Evolutionary conservation across 1,284 basidiomycete species (phyloP), one percentile per base, ranked within the genome.

Genomic region (Singerocomus rubriflavus): DNA sequence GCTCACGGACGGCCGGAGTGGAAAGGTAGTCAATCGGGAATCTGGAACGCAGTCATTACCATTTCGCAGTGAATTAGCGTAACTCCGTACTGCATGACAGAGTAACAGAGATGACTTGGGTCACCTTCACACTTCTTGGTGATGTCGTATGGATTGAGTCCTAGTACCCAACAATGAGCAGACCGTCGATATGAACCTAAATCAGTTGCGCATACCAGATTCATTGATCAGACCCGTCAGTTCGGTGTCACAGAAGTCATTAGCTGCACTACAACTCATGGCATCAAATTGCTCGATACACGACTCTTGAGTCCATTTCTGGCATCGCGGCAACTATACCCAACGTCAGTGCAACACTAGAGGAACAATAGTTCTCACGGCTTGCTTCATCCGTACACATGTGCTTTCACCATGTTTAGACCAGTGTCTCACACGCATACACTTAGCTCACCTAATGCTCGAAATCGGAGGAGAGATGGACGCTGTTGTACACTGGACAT

Each of bases 91-190:
- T 63, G 67, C 6, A 70, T 73, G 3, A 73, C 61, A 0, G 77
- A 74, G 62, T 80, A 81, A 54, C 79, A 82, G 2, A 74, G 58
- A 4, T 66, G 71, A 69, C 69, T 5, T 31, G 53, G 9, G 54
- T 44, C 32, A 56, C 72, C 77, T 17, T 79, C 75, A 57, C 85
- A 86, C 32, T 70, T 59, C 59, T 75, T 74, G 51, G 77, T 79
- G 43, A 87, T 75, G 62, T 88, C 84, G 62, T 87, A 87, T 5
- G 72, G 71, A 52, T 81, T 81, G 55, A 64, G 64, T 14, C 71
- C 79, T 75, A 39, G 13, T 4, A 39, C 51, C 14, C 14, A 16
- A 14, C 5, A 17, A 42, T 51, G 16, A 57, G 33, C 16, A 31
- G n/a, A 26, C 38, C n/a, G 13, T 42, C n/a, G 17, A 26, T 9